Evolutionary conservation across 768 basidiomycete genomes (phyloP), one percentile per base, ranked within the genome.

Genomic region (Fomitopsis serialis): DNA sequence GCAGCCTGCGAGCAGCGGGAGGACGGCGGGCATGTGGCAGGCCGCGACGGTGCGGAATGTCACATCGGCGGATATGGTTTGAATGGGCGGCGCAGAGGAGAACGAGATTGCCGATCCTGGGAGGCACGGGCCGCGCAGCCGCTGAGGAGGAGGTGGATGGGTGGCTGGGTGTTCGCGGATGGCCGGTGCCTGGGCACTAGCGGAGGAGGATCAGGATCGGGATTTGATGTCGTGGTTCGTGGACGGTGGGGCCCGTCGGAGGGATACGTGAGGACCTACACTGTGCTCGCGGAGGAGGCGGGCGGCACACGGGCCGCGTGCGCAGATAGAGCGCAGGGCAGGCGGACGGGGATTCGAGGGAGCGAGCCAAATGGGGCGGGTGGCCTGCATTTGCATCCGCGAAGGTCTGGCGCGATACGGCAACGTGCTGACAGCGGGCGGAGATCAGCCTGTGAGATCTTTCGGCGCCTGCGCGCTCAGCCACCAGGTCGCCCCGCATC

Each of bases 381-480:
- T 25, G 42, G 50, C 21, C 7, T 5, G 52, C 42, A 61, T 61
- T 61, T 61, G 60, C 60, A 54, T 61, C 60, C 60, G 60, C 60
- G 60, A 61, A 58, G 42, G 55, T 48, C 29, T 27, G 11, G 23
- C 19, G 37, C 37, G 37, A 11, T 53, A 13, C 13, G 7, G 45
- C n/a, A 35, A 4, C 37, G 46, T 25, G 52, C 36, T 19, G 21
- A 42, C 19, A 34, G 58, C 58, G 52, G 52, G 60, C 46, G 60
- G 55, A 61, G 59, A 61, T 58, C 55, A 32, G 34, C 45, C 42
- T 34, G 48, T 42, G 50, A 47, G 58, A 58, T 58, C 52, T 44
- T 40, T 46, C 22, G 48, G 52, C 48, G 50, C 46, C 43, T 54
- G 45, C 36, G 23, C n/a, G 36, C 40, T 49, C 42, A 29, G 53